phyloP scores from a whole-genome alignment of 2,329 filamentous ascomycete species.

The Fusarium burgessii region DNA sequence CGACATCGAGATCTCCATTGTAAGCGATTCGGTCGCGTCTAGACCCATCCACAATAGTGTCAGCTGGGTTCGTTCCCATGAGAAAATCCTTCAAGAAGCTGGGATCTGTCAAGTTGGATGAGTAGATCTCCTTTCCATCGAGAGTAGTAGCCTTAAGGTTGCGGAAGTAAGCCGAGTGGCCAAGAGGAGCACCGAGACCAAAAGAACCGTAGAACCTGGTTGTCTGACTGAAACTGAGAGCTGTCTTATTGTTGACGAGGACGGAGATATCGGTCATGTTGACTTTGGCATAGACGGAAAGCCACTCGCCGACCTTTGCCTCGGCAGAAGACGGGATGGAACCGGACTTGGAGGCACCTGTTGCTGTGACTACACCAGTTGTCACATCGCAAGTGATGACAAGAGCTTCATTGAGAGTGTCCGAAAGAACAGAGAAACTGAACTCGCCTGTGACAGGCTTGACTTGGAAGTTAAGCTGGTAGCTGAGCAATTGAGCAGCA shows the following conservation, averaged over 20 bases:
- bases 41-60: background rate
- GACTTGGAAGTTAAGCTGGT: background rate
- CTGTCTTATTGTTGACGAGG: background rate
- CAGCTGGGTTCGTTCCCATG: background rate
- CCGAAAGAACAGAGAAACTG: background rate
- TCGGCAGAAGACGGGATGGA: fast-evolving
- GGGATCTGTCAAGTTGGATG: background rate
- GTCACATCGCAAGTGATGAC: background rate
- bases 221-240: background rate
- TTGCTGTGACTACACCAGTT: fast-evolving
- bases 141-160: background rate
- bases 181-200: background rate
- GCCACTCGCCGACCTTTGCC: background rate
- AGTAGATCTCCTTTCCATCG: background rate
- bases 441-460: background rate
- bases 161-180: background rate
- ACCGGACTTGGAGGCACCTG: background rate
- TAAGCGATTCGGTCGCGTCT: background rate
- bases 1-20: background rate
- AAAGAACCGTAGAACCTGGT: background rate
- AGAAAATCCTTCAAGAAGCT: background rate
- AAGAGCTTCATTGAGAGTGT: background rate
- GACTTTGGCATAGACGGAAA: background rate
- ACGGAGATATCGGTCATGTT: background rate
- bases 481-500: background rate